Evolutionary conservation across 1,284 basidiomycete species (phyloP), one percentile per base, ranked within the genome.

Genomic region (Takashimella koratensis): DNA sequence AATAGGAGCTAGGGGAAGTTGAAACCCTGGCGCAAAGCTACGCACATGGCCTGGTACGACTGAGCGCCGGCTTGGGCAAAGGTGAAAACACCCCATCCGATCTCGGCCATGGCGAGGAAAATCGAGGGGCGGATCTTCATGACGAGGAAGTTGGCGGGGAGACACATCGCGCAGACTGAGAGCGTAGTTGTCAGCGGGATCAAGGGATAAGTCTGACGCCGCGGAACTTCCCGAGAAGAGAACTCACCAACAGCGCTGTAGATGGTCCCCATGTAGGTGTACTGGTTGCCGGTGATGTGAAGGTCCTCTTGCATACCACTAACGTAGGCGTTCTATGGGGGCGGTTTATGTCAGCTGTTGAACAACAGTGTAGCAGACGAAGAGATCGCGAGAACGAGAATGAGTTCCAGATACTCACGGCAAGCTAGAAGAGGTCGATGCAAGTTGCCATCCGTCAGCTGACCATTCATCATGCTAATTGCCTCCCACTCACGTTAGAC

Each of bases 281-380:
- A 67, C 24, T 67, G 46, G 45, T 67, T 67, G 5, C 47, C 61
- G 4, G 51, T 23, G 45, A 65, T 62, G 25, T 59, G 50, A 39
- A 67, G 56, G 49, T 63, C 63, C 44, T 65, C 65, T 45, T 58
- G 53, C 58, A 67, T 60, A 10, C 65, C 65, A 0, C 10, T 8
- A 16, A 36, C 30, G 16, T 36, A 36, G 30, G 30, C 30, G 16
- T 36, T 36, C n/a, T n/a, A n/a, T n/a, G n/a, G n/a, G n/a, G n/a
- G n/a, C n/a, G n/a, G n/a, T n/a, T n/a, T n/a, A n/a, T n/a, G n/a
- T n/a, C n/a, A n/a, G n/a, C n/a, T n/a, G n/a, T n/a, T n/a, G n/a
- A n/a, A n/a, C n/a, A n/a, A n/a, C n/a, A n/a, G n/a, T n/a, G n/a
- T n/a, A n/a, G n/a, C n/a, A n/a, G n/a, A n/a, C n/a, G n/a, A n/a